Percentiles rank a stretch among this genome's conserved stretches.
Evolutionary conservation across 371 early-diverging fungal genomes (phyloP).

Genomic region (Syncephalastrum monosporum): DNA sequence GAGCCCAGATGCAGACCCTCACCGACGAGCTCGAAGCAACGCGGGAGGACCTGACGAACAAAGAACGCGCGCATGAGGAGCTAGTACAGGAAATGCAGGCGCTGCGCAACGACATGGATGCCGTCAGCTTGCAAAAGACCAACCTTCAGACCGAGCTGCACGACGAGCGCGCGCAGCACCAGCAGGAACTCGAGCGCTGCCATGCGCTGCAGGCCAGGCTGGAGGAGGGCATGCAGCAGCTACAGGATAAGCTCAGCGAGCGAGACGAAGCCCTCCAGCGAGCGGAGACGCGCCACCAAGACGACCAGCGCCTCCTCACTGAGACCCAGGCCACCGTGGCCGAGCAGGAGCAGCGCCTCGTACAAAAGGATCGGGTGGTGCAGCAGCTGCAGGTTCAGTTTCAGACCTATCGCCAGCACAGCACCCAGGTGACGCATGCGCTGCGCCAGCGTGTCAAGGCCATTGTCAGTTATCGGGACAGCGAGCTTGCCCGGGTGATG

Average conservation of each 20-base stretch:
- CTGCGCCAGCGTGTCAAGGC: conserved; percentile 13
- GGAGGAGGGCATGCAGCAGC: conserved; percentile 13
- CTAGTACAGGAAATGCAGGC: conserved; percentile 5
- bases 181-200: conserved; percentile 10
- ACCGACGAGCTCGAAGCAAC: conserved; percentile 4
- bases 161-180: conserved; percentile 6
- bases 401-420: conserved; percentile 16
- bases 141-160: conserved; percentile 9
- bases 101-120: conserved; percentile 6
- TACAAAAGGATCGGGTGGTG: conserved; percentile 5
- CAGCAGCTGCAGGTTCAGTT: conserved; percentile 21
- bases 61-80: background rate
- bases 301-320: conserved; percentile 11
- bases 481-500: conserved; percentile 1
- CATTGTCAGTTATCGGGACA: too few relatives aligned
- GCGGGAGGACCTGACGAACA: conserved; percentile 9
- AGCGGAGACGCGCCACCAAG: conserved; percentile 6
- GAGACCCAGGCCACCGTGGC: conserved; percentile 9
- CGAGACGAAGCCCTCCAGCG: conserved; percentile 2
- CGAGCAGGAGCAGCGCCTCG: conserved; percentile 6
- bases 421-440: conserved; percentile 18
- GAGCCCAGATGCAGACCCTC: conserved; percentile 7
- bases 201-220: conserved; percentile 2
- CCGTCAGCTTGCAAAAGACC: conserved; percentile 2
- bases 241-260: conserved; percentile 7